Evolutionary conservation across 768 basidiomycete genomes (phyloP).

Genomic region (Pisolithus microcarpus): DNA sequence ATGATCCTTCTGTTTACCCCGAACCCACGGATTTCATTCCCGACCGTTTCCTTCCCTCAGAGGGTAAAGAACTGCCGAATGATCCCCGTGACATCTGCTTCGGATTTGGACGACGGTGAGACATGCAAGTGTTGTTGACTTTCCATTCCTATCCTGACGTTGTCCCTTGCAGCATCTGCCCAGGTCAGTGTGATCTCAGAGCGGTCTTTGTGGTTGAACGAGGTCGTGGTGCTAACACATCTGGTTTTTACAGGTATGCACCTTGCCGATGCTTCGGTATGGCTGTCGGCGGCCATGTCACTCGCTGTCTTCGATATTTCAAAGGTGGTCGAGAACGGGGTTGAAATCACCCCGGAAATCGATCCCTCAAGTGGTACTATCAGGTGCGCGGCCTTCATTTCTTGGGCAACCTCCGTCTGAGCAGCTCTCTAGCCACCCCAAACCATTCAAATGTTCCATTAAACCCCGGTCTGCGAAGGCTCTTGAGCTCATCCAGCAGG

Average conservation of each 20-base stretch:
- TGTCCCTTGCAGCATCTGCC: conserved; percentile 17
- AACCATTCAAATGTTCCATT: conserved; percentile 53
- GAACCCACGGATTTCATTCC: conserved; percentile 53
- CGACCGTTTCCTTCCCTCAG: conserved; percentile 45
- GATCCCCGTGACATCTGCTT: conserved; percentile 60
- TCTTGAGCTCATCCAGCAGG: conserved; percentile 44
- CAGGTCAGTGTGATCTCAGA: conserved; percentile 12
- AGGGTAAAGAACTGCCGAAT: conserved; percentile 33
- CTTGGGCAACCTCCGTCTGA: not conserved
- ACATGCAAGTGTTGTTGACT: conserved; percentile 7
- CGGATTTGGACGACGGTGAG: conserved; percentile 60
- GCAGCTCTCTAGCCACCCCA: conserved; percentile 41
- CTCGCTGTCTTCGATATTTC: conserved; percentile 44
- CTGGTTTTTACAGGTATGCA: conserved; percentile 33
- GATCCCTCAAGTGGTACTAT: conserved; percentile 59
- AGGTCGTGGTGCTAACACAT: conserved; percentile 21
- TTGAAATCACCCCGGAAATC: conserved; percentile 45
- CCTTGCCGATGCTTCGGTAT: conserved; percentile 46
- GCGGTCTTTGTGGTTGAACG: not conserved
- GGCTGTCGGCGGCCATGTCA: conserved; percentile 36
- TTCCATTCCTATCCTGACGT: conserved; percentile 1
- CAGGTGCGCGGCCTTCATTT: conserved; percentile 32
- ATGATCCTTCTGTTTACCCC: conserved; percentile 35
- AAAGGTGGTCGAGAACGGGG: conserved; percentile 38
- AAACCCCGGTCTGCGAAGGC: conserved; percentile 56